Evolutionary conservation across 148 eudicot genomes (phyloP).

Genomic region (Selenicereus undatus): DNA sequence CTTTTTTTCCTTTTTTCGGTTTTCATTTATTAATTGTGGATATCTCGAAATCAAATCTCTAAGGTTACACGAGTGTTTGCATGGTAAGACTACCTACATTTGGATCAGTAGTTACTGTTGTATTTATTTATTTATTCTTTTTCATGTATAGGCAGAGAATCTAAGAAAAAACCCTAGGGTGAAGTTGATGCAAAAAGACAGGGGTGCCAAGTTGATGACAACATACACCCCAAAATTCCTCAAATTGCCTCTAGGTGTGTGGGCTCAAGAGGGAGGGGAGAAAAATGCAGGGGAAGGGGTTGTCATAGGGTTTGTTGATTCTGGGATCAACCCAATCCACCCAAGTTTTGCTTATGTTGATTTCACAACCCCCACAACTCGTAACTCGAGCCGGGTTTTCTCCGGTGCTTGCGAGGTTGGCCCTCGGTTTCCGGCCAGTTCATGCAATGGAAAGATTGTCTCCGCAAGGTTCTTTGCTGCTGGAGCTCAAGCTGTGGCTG

Average conservation of each 20-base stretch:
- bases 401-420: slow-evolving; percentile 64
- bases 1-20: not conserved
- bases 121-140: too few species aligned
- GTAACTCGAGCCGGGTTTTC: slow-evolving; percentile 35
- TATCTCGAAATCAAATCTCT: too few species aligned
- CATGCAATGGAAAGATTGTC: slow-evolving; percentile 90
- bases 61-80: too few species aligned
- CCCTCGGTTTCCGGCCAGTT: slow-evolving; percentile 53
- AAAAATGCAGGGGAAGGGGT: slow-evolving; percentile 73
- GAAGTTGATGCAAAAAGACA: slow-evolving; percentile 65
- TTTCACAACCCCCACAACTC: not conserved
- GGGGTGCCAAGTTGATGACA: slow-evolving; percentile 71
- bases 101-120: too few species aligned
- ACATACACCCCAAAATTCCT: slow-evolving; percentile 73
- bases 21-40: too few species aligned
- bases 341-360: slow-evolving; percentile 58
- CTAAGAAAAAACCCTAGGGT: slow-evolving; percentile 48
- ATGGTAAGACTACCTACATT: too few species aligned
- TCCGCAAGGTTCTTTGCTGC: slow-evolving; percentile 79
- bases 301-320: slow-evolving; percentile 75
- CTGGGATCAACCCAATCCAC: slow-evolving; percentile 83
- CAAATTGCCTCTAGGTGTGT: slow-evolving; percentile 49
- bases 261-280: slow-evolving; percentile 44
- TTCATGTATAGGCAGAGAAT: slow-evolving; percentile 40
- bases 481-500: slow-evolving; percentile 72